Evolutionary conservation across 2,329 filamentous ascomycete species (phyloP), one percentile per base, ranked within the genome.

Genomic region (Cladorrhinum sp.): DNA sequence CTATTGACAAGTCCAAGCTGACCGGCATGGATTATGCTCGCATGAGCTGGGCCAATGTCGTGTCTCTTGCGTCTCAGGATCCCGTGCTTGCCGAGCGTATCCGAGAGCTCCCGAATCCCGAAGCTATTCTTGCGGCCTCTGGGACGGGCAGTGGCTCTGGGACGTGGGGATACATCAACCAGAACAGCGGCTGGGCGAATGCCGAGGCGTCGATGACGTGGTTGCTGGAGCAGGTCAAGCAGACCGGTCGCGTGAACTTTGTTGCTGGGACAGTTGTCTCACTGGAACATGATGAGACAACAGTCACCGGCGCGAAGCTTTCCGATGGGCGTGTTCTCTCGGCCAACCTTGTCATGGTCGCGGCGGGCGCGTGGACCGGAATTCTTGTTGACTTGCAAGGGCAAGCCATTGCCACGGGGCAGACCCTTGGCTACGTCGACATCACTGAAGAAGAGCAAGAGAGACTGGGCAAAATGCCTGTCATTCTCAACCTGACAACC

Each of bases 281-380:
- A 49, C 74, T 85, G 18, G 69, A 77, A 50, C 75, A 72, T 21
- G 70, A 75, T 20, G 73, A 71, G 14, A 72, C 73, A 48, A 72
- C 21, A 5, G 54, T 57, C 3, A 57, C 39, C 9, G 90, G 90
- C 33, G 89, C 76, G 2, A 69, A 67, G 56, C 70, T 79, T 9
- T 64, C 70, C n/a, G 71, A 72, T 56, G 74, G 74, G 6, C 70
- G 74, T 33, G 60, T 73, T 46, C 66, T 79, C 2, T 68, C 71
- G 20, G 77, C 77, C 3, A 89, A 91, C 61, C 80, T 96, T 7
- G 87, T 90, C 33, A 80, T 97, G 59, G 81, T 96, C 2, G 92
- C 94, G 0, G 87, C 92, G 0, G 94, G 94, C 16, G 92, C 94
- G 3, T 98, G 94, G 93, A 91, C 90, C 1, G 84, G 87, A 2